phyloP scores from a whole-genome alignment of 768 basidiomycete genomes.

The Russula lepida region DNA sequence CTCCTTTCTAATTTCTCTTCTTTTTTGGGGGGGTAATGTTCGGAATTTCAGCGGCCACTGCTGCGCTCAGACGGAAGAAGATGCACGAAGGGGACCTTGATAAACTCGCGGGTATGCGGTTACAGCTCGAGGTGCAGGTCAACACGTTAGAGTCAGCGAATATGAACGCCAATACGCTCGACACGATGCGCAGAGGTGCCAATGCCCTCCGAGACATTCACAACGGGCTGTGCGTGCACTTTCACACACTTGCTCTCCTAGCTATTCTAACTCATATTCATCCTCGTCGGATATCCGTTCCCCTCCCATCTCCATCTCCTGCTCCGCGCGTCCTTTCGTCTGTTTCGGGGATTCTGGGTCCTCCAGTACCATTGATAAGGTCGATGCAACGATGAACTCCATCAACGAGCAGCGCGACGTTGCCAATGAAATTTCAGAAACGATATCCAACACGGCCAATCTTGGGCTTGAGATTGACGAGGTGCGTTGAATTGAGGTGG shows the following conservation, averaged over 20 bases:
- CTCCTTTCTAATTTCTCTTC: neutral
- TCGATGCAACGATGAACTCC: constrained; percentile 80
- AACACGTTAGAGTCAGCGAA: constrained; percentile 97
- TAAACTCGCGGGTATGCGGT: constrained; percentile 68
- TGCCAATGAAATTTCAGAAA: constrained; percentile 85
- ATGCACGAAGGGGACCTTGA: constrained; percentile 80
- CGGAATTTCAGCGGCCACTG: constrained; percentile 61
- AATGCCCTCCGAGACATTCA: constrained; percentile 87
- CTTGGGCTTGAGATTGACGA: constrained; percentile 59
- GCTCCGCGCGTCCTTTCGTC: neutral
- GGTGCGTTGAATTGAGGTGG: constrained; percentile 34
- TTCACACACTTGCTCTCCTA: too few species aligned
- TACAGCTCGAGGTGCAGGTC: constrained; percentile 94
- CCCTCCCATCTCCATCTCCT: neutral
- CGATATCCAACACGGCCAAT: constrained; percentile 66
- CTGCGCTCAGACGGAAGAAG: constrained; percentile 91
- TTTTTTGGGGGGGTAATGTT: neutral
- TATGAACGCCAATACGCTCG: constrained; percentile 95
- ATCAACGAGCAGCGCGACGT: constrained; percentile 88
- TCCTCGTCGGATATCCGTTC: neutral
- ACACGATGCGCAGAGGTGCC: constrained; percentile 92
- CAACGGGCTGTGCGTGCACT: constrained; percentile 64
- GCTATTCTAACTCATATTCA: neutral
- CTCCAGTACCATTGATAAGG: constrained; percentile 72
- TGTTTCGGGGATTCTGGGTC: neutral